These are phyloP conservation scores for Favolaschia claudopus DNA, from an alignment of 768 basidiomycete species.

Conservation along the genomic window DNA sequence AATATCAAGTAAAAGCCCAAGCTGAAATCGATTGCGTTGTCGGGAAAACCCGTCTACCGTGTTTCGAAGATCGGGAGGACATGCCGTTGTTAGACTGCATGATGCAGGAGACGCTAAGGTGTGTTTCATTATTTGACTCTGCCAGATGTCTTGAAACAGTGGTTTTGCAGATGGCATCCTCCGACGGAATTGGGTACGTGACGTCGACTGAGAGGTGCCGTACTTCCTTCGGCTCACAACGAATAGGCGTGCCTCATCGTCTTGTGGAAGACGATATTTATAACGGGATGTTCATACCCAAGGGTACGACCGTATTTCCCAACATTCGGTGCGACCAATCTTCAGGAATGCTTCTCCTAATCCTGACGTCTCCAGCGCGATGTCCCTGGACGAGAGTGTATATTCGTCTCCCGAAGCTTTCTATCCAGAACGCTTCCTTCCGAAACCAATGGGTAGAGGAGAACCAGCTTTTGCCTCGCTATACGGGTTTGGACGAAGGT, in stretches of 20 bases:
- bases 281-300: constrained; percentile 43
- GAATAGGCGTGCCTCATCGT: constrained; percentile 39
- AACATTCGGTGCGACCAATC: constrained; percentile 25
- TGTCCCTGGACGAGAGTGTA: constrained; percentile 29
- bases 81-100: constrained; percentile 35
- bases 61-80: constrained; percentile 29
- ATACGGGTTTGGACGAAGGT: constrained; percentile 37
- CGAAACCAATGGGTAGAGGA: constrained; percentile 15
- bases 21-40: constrained; percentile 39
- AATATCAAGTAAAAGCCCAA: constrained; percentile 39
- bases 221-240: not conserved
- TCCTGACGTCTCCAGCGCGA: constrained; percentile 27
- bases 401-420: constrained; percentile 33
- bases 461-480: constrained; percentile 27
- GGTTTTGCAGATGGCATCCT: constrained; percentile 2
- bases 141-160: constrained; percentile 15
- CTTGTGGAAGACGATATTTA: constrained; percentile 43
- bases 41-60: constrained; percentile 36
- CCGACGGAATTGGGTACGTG: constrained; percentile 7
- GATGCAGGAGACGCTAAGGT: constrained; percentile 27
- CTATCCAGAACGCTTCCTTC: constrained; percentile 36
- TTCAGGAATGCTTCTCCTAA: not conserved
- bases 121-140: not conserved
- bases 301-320: constrained; percentile 30
- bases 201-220: not conserved